Evolutionary conservation across 2,329 filamentous ascomycete species (phyloP).

Genomic region (Periglandula ipomoeae): DNA sequence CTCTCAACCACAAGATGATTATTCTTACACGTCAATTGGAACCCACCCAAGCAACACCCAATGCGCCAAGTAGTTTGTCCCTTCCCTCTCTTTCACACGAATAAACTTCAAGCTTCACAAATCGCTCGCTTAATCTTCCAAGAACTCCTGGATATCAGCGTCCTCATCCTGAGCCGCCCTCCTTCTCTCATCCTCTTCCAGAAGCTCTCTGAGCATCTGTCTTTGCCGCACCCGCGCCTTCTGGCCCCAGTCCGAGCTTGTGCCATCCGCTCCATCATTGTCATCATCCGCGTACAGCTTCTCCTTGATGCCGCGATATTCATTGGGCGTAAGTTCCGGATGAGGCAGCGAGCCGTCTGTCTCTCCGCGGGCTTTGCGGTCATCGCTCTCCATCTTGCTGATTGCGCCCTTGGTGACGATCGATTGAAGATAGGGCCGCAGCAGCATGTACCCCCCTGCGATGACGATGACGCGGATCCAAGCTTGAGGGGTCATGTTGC

Average conservation of each 20-base stretch:
- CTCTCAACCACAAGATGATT: background rate
- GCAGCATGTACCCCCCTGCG: constrained; percentile 62
- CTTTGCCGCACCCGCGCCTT: constrained; percentile 62
- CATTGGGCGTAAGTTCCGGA: constrained; percentile 53
- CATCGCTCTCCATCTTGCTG: constrained; percentile 52
- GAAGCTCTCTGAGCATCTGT: constrained; percentile 53
- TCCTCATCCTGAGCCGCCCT: constrained; percentile 57
- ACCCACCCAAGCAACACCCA: background rate
- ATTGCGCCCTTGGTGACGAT: constrained; percentile 54
- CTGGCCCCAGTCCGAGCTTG: constrained; percentile 56
- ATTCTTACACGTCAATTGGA: background rate
- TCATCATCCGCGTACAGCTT: constrained; percentile 45
- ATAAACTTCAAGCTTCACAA: background rate
- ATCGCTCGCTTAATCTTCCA: constrained; percentile 36
- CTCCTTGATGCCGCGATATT: constrained; percentile 48
- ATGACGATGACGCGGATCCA: constrained; percentile 64
- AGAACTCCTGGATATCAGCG: constrained; percentile 65
- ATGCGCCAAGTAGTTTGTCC: background rate
- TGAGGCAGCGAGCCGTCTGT: constrained; percentile 6
- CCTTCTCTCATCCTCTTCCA: constrained; percentile 53
- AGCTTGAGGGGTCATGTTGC: constrained; percentile 39
- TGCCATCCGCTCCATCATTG: constrained; percentile 35
- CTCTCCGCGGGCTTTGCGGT: constrained; percentile 26
- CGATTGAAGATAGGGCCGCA: constrained; percentile 67
- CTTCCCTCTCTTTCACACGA: background rate